Percentiles rank a stretch among this genome's conserved stretches.
These are phyloP conservation scores for Tylopilus sp. DNA, from an alignment of 768 basidiomycete genomes.

Conservation along the genomic window DNA sequence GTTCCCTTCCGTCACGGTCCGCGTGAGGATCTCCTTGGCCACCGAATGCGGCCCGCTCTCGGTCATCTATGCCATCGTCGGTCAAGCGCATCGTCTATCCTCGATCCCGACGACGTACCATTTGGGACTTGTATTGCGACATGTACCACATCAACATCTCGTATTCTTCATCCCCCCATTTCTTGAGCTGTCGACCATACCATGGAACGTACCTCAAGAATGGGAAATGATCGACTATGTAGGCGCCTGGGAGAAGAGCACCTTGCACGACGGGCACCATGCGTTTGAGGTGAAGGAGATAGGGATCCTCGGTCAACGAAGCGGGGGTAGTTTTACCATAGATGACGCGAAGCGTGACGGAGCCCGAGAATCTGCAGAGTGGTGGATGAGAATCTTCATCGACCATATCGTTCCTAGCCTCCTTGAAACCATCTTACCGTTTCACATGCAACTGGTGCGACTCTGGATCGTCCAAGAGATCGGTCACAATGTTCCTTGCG, in stretches of 20 bases:
- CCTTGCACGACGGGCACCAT: constrained; percentile 29
- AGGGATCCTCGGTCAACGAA: constrained; percentile 15
- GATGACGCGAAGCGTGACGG: constrained; percentile 25
- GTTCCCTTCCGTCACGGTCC: constrained; percentile 41
- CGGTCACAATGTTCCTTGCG: constrained; percentile 18
- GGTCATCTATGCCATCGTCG: constrained; percentile 1
- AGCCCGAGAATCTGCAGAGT: constrained; percentile 22
- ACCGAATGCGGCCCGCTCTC: constrained; percentile 34
- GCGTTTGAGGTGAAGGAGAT: constrained; percentile 27
- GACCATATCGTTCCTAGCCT: neutral
- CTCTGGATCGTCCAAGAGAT: constrained; percentile 24
- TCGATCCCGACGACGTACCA: constrained; percentile 29
- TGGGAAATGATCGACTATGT: constrained; percentile 35
- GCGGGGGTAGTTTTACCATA: constrained; percentile 27
- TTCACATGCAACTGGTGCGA: constrained; percentile 23
- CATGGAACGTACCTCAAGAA: constrained; percentile 50
- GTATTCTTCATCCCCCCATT: constrained; percentile 53
- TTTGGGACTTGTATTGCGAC: constrained; percentile 39
- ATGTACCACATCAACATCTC: constrained; percentile 47
- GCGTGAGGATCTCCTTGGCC: constrained; percentile 50
- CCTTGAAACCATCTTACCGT: constrained; percentile 32
- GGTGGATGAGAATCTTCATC: neutral
- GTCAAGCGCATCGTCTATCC: neutral
- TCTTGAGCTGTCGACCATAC: constrained; percentile 52
- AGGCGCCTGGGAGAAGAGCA: constrained; percentile 31